Evolutionary conservation across 306 rosid species (phyloP).

Genomic region (Fragaria nilgerrensis): DNA sequence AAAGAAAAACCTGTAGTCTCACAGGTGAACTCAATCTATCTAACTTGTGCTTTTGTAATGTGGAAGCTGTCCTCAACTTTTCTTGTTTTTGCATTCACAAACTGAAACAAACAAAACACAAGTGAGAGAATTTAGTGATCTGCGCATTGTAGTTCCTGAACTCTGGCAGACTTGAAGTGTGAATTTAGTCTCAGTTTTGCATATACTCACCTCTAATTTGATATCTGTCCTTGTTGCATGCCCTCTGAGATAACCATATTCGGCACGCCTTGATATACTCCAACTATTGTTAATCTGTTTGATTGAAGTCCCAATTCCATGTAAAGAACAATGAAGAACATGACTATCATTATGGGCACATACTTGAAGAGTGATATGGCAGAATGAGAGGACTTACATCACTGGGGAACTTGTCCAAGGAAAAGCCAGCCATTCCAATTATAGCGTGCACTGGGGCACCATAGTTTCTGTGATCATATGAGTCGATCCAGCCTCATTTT

Average conservation of each 20-base stretch:
- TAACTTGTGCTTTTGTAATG: slow-evolving; percentile 39
- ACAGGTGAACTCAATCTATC: background rate
- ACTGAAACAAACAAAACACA: slow-evolving; percentile 35
- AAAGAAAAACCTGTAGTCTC: background rate
- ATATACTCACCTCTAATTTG: slow-evolving; percentile 55
- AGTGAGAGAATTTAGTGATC: background rate
- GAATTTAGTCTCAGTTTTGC: background rate
- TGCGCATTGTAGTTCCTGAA: background rate
- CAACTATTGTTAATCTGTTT: slow-evolving; percentile 42
- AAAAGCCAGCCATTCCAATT: slow-evolving; percentile 90
- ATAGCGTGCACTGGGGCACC: slow-evolving; percentile 79
- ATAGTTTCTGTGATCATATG: slow-evolving; percentile 60
- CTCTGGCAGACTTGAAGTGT: background rate
- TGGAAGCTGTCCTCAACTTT: slow-evolving; percentile 57
- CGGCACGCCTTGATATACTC: slow-evolving; percentile 57
- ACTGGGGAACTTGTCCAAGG: slow-evolving; percentile 51
- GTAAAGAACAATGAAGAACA: background rate
- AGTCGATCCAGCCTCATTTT: slow-evolving; percentile 54
- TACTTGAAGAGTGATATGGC: background rate
- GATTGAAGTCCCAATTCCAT: slow-evolving; percentile 4
- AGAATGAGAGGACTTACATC: slow-evolving; percentile 30
- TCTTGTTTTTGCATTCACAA: slow-evolving; percentile 48
- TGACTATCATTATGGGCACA: background rate
- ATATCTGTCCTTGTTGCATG: slow-evolving; percentile 55
- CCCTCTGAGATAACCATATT: slow-evolving; percentile 67